phyloP scores from a whole-genome alignment of 2,329 filamentous ascomycete genomes.

The Neonectria faginata region DNA sequence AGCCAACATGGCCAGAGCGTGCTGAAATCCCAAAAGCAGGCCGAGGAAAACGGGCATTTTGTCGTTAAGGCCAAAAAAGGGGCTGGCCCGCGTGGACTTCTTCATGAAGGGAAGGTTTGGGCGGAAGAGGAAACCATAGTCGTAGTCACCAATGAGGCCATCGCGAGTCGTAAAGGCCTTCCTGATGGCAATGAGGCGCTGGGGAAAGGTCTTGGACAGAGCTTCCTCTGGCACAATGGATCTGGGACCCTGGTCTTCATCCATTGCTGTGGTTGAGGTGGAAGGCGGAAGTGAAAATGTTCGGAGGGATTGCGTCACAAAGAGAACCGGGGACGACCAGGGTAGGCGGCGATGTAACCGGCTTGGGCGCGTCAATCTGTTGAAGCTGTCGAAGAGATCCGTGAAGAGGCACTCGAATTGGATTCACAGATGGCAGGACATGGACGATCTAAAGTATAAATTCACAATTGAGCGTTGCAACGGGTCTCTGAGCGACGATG shows the following conservation, averaged over 20 bases:
- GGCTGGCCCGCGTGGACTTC: conserved; percentile 63
- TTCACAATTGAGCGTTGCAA: conserved; percentile 23
- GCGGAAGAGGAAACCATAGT: conserved; percentile 89
- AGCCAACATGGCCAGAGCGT: conserved; percentile 81
- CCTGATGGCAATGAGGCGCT: conserved; percentile 44
- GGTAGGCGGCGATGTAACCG: conserved; percentile 11
- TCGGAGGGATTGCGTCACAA: conserved; percentile 16
- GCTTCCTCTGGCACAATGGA: conserved; percentile 58
- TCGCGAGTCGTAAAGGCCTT: conserved; percentile 68
- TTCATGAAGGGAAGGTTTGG: conserved; percentile 87
- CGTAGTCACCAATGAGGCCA: conserved; percentile 85
- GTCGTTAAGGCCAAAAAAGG: conserved; percentile 88
- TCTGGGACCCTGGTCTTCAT: conserved; percentile 66
- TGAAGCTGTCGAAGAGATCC: background rate
- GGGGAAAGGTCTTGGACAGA: conserved; percentile 47
- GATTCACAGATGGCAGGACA: conserved; percentile 8
- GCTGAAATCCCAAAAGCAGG: conserved; percentile 81
- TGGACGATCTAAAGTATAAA: conserved; percentile 30
- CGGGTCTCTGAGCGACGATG: conserved; percentile 23
- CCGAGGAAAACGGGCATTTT: conserved; percentile 80
- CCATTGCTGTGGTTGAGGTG: conserved; percentile 55
- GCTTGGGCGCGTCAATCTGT: background rate
- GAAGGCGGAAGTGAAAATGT: conserved; percentile 8
- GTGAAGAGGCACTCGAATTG: conserved; percentile 7
- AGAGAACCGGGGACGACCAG: conserved; percentile 7